phyloP scores from a whole-genome alignment of 306 rosid species.

The Lathyrus aphaca region DNA sequence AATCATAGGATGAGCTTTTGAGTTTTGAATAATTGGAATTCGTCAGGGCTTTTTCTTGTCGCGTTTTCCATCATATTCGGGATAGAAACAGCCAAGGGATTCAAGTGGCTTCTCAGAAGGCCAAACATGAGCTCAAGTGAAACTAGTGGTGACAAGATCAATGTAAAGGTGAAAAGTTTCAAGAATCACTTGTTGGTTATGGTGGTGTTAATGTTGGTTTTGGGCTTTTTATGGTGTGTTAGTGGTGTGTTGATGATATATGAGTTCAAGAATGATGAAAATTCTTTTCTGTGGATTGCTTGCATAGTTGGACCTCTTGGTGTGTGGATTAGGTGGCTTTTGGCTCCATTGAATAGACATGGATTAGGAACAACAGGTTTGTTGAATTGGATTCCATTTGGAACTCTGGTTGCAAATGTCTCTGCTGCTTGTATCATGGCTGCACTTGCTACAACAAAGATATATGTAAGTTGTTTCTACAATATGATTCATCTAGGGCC shows the following conservation, averaged over 20 bases:
- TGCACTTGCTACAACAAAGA: conserved; percentile 55
- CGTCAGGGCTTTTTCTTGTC: conserved; percentile 66
- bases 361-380: conserved; percentile 59
- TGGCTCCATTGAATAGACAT: conserved; percentile 66
- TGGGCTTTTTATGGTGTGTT: conserved; percentile 53
- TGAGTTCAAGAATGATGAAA: conserved; percentile 50
- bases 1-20: conserved; percentile 20
- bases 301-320: conserved; percentile 83
- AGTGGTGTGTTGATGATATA: conserved; percentile 40
- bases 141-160: conserved; percentile 21
- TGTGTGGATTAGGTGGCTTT: conserved; percentile 84
- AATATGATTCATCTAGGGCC: too few species aligned
- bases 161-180: conserved; percentile 44
- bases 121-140: conserved; percentile 33
- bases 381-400: conserved; percentile 71
- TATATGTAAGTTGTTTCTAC: conserved; percentile 44
- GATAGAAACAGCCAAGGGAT: conserved; percentile 74
- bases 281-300: conserved; percentile 62
- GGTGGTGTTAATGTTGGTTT: conserved; percentile 46
- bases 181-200: conserved; percentile 45
- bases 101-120: conserved; percentile 51
- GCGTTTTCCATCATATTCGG: conserved; percentile 67
- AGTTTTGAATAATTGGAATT: conserved; percentile 10
- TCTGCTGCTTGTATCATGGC: conserved; percentile 73
- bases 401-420: conserved; percentile 75